Evolutionary conservation across 805 yeast species (phyloP).

Genomic region (Kodamaea laetipori): DNA sequence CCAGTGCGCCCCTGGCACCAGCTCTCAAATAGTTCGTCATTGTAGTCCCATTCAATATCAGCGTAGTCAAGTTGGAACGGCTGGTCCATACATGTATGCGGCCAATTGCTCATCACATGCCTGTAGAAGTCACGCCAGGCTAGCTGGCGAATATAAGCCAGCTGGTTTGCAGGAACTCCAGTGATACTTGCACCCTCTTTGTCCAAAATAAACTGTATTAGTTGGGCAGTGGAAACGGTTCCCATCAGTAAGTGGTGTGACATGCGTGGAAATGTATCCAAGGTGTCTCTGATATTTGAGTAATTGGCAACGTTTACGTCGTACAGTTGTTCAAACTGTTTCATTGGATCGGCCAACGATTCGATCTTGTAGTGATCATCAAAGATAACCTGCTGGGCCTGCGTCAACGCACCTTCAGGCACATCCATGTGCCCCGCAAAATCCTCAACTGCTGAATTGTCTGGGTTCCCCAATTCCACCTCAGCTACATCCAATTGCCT

Average conservation of each 20-base stretch:
- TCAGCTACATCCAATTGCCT: background rate
- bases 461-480: slow-evolving; percentile 2
- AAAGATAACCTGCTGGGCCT: slow-evolving; percentile 21
- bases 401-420: slow-evolving; percentile 5
- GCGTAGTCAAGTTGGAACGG: slow-evolving; percentile 49
- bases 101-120: slow-evolving; percentile 51
- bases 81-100: slow-evolving; percentile 50
- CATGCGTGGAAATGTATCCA: slow-evolving; percentile 31
- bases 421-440: background rate
- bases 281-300: slow-evolving; percentile 32
- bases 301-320: slow-evolving; percentile 30
- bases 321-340: slow-evolving; percentile 30
- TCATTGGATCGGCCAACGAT: slow-evolving; percentile 39
- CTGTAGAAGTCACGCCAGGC: slow-evolving; percentile 63
- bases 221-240: slow-evolving; percentile 43
- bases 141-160: slow-evolving; percentile 53
- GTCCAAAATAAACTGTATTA: slow-evolving; percentile 31
- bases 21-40: slow-evolving; percentile 40
- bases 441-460: background rate
- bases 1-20: slow-evolving; percentile 62
- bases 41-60: slow-evolving; percentile 47
- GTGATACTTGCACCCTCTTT: slow-evolving; percentile 3
- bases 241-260: slow-evolving; percentile 52
- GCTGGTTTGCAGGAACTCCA: slow-evolving; percentile 29
- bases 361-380: slow-evolving; percentile 27